Evolutionary conservation across 768 basidiomycete species (phyloP).

Genomic region (Amanita inopinata): DNA sequence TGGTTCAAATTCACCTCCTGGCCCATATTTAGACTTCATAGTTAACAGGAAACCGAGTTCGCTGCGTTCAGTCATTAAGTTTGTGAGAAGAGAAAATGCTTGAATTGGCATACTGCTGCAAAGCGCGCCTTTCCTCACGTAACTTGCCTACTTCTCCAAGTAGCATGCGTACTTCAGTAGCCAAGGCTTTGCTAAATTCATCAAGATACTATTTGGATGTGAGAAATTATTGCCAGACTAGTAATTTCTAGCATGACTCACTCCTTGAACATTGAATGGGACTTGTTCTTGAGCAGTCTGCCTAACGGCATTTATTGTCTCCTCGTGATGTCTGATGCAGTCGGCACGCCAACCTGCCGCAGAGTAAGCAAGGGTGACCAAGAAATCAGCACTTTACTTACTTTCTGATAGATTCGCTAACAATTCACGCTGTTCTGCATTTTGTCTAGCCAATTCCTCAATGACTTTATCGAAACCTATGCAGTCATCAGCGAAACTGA

Average conservation of each 20-base stretch:
- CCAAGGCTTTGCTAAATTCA: constrained; percentile 79
- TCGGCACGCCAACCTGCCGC: constrained; percentile 58
- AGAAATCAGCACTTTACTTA: constrained; percentile 23
- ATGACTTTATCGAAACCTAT: constrained; percentile 52
- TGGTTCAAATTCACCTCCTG: constrained; percentile 80
- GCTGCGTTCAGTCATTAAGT: constrained; percentile 25
- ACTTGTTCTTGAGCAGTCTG: constrained; percentile 69
- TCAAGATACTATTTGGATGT: constrained; percentile 55
- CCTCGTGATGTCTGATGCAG: constrained; percentile 51
- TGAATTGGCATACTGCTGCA: constrained; percentile 69
- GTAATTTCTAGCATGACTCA: constrained; percentile 25
- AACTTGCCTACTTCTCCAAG: constrained; percentile 78
- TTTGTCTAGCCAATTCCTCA: constrained; percentile 49
- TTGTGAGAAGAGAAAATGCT: background rate
- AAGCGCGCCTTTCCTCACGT: constrained; percentile 64
- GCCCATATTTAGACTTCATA: constrained; percentile 67
- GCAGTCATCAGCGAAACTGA: constrained; percentile 12
- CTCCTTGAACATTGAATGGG: constrained; percentile 76
- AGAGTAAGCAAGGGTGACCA: background rate
- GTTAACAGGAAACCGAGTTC: constrained; percentile 66
- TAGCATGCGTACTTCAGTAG: constrained; percentile 75
- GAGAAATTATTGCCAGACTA: background rate
- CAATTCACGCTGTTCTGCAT: constrained; percentile 47
- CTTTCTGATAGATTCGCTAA: constrained; percentile 47
- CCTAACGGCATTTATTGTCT: constrained; percentile 57